Evolutionary conservation across 176 grass and related monocot species (phyloP), one percentile per base, ranked within the genome.

Genomic region (Neostapfia colusana): DNA sequence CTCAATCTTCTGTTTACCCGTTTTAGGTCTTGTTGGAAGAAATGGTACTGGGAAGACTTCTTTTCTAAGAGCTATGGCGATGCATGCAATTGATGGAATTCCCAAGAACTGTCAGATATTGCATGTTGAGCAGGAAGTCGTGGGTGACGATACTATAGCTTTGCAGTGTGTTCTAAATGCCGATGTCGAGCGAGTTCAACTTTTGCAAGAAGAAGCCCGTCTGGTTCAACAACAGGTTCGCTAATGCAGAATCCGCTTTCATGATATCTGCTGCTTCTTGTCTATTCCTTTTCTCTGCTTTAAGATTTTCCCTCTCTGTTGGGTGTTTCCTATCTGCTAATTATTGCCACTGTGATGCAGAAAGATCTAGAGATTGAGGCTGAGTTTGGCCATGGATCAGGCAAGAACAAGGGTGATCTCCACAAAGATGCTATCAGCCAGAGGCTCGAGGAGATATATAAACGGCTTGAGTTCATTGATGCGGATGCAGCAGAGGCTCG

Each of bases 21-120:
- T 78, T 79, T 86, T 63, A 97, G 95, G 95, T 81, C 91, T 97
- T 79, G 89, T 97, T 79, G 95, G 95, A 76, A 93, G 95, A 86
- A 97, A 97, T 73, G 95, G 95, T 81, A 93, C 89, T 1, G 95
- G 95, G 16, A 97, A 97, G 86, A 97, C 95, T 72, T 97, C 95
- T 83, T 89, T 97, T 53, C 86, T 97, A 28, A 91, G 95, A 80
- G 85, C 90, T 53, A 97, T 97, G 95, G 95, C 95, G 1, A 37
- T 90, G 73, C 91, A 97, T 89, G 86, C 82, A 41, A 93, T 97
- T 80, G 95, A 93, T 79, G 95, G 95, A 66, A 93, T 97, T 81
- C 95, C 95, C n/a, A 93, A 88, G 71, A 97, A 93, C 73, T 97
- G 95, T 55, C 95, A 97, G 70, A 97, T 97, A 89, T 91, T 97